Conservation (phyloP, 345 rosid genomes). For the Populus davidiana region DNA sequence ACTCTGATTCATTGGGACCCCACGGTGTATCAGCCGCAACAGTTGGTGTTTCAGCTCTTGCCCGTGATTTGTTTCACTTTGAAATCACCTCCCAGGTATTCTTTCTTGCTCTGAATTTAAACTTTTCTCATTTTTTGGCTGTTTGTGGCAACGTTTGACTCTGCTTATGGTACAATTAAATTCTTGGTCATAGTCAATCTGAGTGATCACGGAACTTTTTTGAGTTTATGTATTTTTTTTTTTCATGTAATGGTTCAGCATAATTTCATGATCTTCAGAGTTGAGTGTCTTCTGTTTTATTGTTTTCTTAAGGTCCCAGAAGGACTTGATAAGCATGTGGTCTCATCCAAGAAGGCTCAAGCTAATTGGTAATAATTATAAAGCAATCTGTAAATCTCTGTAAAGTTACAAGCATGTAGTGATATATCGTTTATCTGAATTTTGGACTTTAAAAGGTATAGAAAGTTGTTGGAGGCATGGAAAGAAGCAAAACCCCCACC, state of each 20-base stretch:
- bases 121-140: neutral
- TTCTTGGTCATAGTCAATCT: neutral
- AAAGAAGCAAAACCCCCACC: slow-evolving; percentile 70
- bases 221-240: neutral
- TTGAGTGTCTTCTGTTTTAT: neutral
- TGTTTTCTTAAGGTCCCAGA: slow-evolving; percentile 58
- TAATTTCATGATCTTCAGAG: neutral
- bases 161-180: neutral
- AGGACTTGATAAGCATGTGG: slow-evolving; percentile 58
- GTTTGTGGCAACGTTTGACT: neutral
- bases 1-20: slow-evolving; percentile 35
- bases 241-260: neutral
- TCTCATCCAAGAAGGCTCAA: slow-evolving; percentile 81
- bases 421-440: neutral
- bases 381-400: neutral
- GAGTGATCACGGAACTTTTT: neutral
- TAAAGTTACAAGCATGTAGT: neutral
- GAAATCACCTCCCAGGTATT: slow-evolving; percentile 75
- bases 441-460: slow-evolving; percentile 56
- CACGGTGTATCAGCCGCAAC: slow-evolving; percentile 55
- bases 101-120: neutral
- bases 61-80: slow-evolving; percentile 66
- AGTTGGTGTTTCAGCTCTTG: slow-evolving; percentile 73
- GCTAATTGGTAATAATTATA: slow-evolving; percentile 62
- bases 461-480: slow-evolving; percentile 80